Evolutionary conservation across 148 eudicot species (phyloP).

Genomic region (Cornus suecica): DNA sequence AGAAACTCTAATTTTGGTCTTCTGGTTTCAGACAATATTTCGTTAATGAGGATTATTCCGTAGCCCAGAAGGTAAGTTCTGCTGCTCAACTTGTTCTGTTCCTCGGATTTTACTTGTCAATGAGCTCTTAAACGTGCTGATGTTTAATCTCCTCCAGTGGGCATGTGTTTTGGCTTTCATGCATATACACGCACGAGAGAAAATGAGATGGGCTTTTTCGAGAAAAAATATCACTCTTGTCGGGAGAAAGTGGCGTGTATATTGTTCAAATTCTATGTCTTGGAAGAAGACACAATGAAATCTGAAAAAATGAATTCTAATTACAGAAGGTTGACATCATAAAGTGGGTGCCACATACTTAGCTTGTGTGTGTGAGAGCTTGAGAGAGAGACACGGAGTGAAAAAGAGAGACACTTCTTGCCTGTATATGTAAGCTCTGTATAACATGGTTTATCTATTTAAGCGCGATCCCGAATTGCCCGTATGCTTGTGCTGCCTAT

Average conservation of each 20-base stretch:
- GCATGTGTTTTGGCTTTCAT: not conserved
- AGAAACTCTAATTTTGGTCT: conserved; percentile 4
- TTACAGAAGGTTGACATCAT: not conserved
- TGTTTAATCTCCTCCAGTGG: not conserved
- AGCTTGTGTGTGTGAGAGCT: not conserved
- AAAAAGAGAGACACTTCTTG: not conserved
- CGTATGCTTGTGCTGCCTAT: not conserved
- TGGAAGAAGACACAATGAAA: not conserved
- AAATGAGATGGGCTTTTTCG: not conserved
- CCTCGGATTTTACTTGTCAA: not conserved
- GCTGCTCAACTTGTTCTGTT: conserved; percentile 3
- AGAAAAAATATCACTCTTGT: not conserved
- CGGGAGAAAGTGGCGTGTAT: too few species aligned
- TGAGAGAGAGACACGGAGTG: not conserved
- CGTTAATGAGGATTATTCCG: conserved; percentile 71
- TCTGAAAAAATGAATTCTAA: too few species aligned
- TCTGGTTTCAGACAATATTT: conserved; percentile 82
- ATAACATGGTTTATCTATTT: not conserved
- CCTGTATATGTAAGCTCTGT: not conserved
- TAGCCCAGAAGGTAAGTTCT: conserved; percentile 68
- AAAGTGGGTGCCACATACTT: not conserved
- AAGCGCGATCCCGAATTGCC: not conserved
- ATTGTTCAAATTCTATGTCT: not conserved
- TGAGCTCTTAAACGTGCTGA: not conserved
- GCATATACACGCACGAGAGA: not conserved